Evolutionary conservation across 495 filamentous ascomycete genomes (phyloP), one percentile per base, ranked within the genome.

Genomic region (Saxispiralis lemnorum): DNA sequence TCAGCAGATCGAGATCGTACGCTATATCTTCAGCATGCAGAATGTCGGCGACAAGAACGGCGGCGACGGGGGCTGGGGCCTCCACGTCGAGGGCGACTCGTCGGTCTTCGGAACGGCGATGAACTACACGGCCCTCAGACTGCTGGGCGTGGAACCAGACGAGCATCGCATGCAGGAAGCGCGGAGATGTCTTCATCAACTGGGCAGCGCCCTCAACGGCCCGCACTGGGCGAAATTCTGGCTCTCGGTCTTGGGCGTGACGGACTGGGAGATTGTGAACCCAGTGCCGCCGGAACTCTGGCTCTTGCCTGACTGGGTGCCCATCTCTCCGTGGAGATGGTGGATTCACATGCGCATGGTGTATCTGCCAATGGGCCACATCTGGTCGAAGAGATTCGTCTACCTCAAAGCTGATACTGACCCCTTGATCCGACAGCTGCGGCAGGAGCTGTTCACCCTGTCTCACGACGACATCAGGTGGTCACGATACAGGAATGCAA

Each of bases 221-320:
- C 92, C 89, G 11, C 92, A 95, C 56, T 97, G 89, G 89, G 76
- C 79, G 7, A 97, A 97, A 55, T 87, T 92, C 60, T 87, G 84
- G 83, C 66, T 97, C 33, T 75, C 76, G 14, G 68, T 93, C 17
- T 59, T 97, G 54, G 83, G 83, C 10, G 77, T 93, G 13, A 78
- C 77, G 57, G 65, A 81, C 9, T 96, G 84, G 83, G 83, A 93
- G 43, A 79, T 83, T 45, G 84, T 96, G 51, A 96, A 96, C 52
- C 89, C 89, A 0, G 74, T 88, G 11, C 89, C 89, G 4, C 79
- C 89, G 1, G 89, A 97, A 61, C 54, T 96, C 33, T 97, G 89
- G 88, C 72, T 95, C 19, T 66, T 97, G 1, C 92, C 89, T 1
- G 85, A 96, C 59, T 96, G 89, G 88, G 74, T 87, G 12, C 92